phyloP scores from a whole-genome alignment of 176 grass and related monocot species.

The Eragrostis nindensis region DNA sequence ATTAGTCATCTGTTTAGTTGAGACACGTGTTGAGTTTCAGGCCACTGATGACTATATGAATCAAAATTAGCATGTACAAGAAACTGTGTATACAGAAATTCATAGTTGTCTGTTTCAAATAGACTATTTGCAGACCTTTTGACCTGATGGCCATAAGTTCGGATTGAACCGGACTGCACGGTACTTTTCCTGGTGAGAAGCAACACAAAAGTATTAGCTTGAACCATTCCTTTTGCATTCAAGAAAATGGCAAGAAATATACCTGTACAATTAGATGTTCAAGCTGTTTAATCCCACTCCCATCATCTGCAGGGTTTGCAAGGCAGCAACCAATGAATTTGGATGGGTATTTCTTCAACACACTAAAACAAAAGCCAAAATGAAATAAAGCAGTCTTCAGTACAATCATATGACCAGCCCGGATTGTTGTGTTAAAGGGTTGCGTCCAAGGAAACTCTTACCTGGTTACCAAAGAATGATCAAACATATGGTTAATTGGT shows the following conservation, averaged over 20 bases:
- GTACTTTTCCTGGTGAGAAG: slow-evolving; percentile 69
- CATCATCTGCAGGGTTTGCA: slow-evolving; percentile 86
- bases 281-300: slow-evolving; percentile 75
- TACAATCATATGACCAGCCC: slow-evolving; percentile 7
- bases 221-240: background rate
- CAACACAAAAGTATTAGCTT: slow-evolving; percentile 12
- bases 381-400: background rate
- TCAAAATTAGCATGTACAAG: background rate
- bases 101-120: background rate
- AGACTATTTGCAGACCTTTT: slow-evolving; percentile 69
- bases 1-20: slow-evolving; percentile 74
- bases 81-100: background rate
- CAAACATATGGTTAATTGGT: slow-evolving; percentile 90
- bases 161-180: slow-evolving; percentile 86
- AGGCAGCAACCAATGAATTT: slow-evolving; percentile 91
- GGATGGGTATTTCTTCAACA: slow-evolving; percentile 82
- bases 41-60: slow-evolving; percentile 26
- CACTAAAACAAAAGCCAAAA: slow-evolving; percentile 47
- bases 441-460: slow-evolving; percentile 17
- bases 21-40: slow-evolving; percentile 25
- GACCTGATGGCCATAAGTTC: slow-evolving; percentile 80
- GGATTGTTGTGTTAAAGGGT: background rate
- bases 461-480: slow-evolving; percentile 86
- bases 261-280: slow-evolving; percentile 81
- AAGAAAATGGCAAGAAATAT: slow-evolving; percentile 22